Conservation (phyloP, 2,329 filamentous ascomycete genomes). For the Phialocephala sp. region DNA sequence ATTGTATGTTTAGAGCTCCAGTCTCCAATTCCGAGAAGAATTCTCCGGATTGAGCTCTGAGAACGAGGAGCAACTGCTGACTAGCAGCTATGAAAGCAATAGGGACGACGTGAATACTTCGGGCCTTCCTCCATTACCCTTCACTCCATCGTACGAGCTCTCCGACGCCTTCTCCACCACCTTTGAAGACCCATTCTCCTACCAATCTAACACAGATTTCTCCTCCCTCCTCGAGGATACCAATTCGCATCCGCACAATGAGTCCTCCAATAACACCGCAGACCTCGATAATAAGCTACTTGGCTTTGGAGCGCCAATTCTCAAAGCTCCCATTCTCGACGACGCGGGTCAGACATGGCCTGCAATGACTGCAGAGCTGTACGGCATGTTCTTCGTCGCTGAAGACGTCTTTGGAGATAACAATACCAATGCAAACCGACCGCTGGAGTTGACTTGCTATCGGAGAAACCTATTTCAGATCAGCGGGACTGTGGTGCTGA, state of each 20-base stretch:
- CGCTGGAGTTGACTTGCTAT: conserved; percentile 90
- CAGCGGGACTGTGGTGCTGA: conserved; percentile 82
- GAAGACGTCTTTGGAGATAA: conserved; percentile 73
- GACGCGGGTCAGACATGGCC: conserved; percentile 69
- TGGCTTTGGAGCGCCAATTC: conserved; percentile 70
- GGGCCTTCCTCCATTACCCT: conserved; percentile 52
- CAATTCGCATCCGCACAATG: conserved; percentile 29
- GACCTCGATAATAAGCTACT: conserved; percentile 73
- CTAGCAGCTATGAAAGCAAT: conserved; percentile 19
- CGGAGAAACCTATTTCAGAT: conserved; percentile 95
- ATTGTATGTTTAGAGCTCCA: conserved; percentile 35
- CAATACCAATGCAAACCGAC: conserved; percentile 57
- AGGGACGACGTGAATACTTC: conserved; percentile 47
- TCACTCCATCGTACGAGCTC: conserved; percentile 65
- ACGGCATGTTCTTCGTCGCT: conserved; percentile 88
- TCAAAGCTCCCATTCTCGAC: conserved; percentile 67
- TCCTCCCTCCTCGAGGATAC: conserved; percentile 44
- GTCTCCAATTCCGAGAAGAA: not conserved
- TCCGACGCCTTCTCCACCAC: conserved; percentile 64
- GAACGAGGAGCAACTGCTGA: not conserved
- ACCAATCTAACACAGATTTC: conserved; percentile 54
- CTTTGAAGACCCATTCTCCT: conserved; percentile 69
- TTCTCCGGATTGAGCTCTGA: conserved; percentile 1
- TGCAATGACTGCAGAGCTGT: conserved; percentile 74
- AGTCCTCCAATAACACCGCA: conserved; percentile 23